Percentiles rank a stretch among this genome's conserved stretches.
Conservation (phyloP, 208 protist species). For the Spironucleus salmonicida region DNA sequence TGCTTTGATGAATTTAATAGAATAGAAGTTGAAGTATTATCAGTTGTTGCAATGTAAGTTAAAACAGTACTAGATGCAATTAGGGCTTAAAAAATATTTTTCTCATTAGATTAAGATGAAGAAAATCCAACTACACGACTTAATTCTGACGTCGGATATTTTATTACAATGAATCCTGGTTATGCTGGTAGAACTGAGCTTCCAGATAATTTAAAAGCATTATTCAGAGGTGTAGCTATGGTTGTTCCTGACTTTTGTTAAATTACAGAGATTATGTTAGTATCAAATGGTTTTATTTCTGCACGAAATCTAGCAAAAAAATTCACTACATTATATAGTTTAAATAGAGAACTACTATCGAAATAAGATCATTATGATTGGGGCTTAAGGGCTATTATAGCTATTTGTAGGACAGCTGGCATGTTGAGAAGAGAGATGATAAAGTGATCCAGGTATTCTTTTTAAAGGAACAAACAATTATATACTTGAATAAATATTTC, state of each 20-base stretch:
- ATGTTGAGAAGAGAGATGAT: constrained; percentile 59
- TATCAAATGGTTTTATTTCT: constrained; percentile 81
- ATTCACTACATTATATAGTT: constrained; percentile 84
- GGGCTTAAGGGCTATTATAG: constrained; percentile 92
- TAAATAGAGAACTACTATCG: constrained; percentile 82
- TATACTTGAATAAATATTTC: too few species aligned
- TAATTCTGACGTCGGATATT: constrained; percentile 69
- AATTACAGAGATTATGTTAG: constrained; percentile 95
- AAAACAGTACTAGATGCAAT: constrained; percentile 84
- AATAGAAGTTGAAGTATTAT: constrained; percentile 68
- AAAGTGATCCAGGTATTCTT: too few species aligned
- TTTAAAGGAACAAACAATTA: too few species aligned
- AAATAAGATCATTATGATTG: constrained; percentile 95
- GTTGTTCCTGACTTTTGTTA: constrained; percentile 85
- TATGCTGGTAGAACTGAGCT: constrained; percentile 83
- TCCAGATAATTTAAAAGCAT: constrained; percentile 82
- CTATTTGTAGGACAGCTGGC: constrained; percentile 83
- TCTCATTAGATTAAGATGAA: constrained; percentile 75
- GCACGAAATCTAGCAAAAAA: constrained; percentile 82
- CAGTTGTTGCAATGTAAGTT: constrained; percentile 87
- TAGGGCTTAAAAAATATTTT: constrained; percentile 70
- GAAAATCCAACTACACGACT: constrained; percentile 36
- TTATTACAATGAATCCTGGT: constrained; percentile 82
- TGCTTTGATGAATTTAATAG: constrained; percentile 90
- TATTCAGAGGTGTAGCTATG: constrained; percentile 90